phyloP scores from a whole-genome alignment of 352 stramenopile species.

The Phytophthora macrochlamydospora region DNA sequence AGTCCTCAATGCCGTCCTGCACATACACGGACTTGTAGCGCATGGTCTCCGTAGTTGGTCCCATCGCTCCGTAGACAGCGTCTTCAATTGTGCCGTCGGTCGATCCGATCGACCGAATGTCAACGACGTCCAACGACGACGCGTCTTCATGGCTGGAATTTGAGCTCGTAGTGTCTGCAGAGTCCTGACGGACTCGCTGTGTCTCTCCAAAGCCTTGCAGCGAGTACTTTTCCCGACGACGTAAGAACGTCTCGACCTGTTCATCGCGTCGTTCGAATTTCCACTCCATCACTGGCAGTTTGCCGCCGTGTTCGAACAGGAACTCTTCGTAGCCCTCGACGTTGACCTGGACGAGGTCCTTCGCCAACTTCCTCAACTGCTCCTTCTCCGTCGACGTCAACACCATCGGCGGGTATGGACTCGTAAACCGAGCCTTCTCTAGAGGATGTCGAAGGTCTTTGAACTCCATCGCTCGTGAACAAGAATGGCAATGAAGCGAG shows the following conservation, averaged over 20 bases:
- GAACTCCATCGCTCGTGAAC: too few relatives aligned
- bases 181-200: conserved; percentile 24
- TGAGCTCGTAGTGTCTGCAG: conserved; percentile 12
- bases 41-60: conserved; percentile 36
- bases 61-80: conserved; percentile 33
- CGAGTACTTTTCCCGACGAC: conserved; percentile 27
- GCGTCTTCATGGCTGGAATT: conserved; percentile 22
- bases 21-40: conserved; percentile 36
- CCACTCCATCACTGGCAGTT: conserved; percentile 26
- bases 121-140: conserved; percentile 22
- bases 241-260: conserved; percentile 27
- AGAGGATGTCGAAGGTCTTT: too few relatives aligned
- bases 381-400: too few relatives aligned
- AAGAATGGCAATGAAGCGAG: too few relatives aligned
- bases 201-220: conserved; percentile 25
- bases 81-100: conserved; percentile 37
- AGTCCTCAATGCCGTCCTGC: conserved; percentile 31
- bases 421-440: too few relatives aligned
- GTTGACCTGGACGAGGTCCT: conserved; percentile 3
- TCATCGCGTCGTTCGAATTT: conserved; percentile 31
- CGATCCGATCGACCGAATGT: conserved; percentile 31
- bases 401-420: too few relatives aligned
- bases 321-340: conserved; percentile 3
- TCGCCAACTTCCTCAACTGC: background rate
- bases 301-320: background rate